Evolutionary conservation across 345 rosid genomes (phyloP), one percentile per base, ranked within the genome.

Genomic region (Physaria fendleri): DNA sequence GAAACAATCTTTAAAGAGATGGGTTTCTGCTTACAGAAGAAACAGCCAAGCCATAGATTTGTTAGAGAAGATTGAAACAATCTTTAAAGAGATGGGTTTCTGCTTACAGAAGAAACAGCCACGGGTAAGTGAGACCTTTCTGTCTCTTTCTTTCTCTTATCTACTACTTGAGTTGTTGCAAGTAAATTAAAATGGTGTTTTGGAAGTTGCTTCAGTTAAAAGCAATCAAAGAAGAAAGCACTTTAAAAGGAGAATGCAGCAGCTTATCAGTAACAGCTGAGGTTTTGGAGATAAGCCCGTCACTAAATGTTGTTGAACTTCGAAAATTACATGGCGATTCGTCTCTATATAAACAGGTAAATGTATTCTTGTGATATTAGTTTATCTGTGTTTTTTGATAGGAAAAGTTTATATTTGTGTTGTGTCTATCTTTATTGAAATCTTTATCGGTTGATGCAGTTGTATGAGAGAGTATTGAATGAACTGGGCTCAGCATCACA

Each of bases 21-120:
- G 95, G 95, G 96, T 60, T 92, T 82, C 73, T 80, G 50, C 18
- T 88, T 88, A 46, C 88, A 72, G 39, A 88, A 79, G 76, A 92
- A 76, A 76, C 80, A 88, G 35, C 82, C 85, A 58, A 80, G 29
- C 74, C 6, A 84, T 62, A 66, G 81, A 92, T 60, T 71, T 88
- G 71, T 71, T 84, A 11, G 79, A 80, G 75, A 84, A 78, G 71
- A 81, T 86, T 6, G 85, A 84, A 57, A 67, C 66, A 50, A 76
- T 56, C 5, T 79, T 69, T 5, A 84, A 59, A 0, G 78, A 80
- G 75, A 88, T 92, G 95, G 95, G 96, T 60, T 92, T 82, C 73
- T 80, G 50, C 18, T 88, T 88, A 46, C 88, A 72, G 39, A 88
- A 79, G 76, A 92, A 76, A 76, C 80, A 88, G 35, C 82, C 85